These are phyloP conservation scores for Mycena vitilis DNA, from an alignment of 768 basidiomycete genomes.

Conservation along the genomic window DNA sequence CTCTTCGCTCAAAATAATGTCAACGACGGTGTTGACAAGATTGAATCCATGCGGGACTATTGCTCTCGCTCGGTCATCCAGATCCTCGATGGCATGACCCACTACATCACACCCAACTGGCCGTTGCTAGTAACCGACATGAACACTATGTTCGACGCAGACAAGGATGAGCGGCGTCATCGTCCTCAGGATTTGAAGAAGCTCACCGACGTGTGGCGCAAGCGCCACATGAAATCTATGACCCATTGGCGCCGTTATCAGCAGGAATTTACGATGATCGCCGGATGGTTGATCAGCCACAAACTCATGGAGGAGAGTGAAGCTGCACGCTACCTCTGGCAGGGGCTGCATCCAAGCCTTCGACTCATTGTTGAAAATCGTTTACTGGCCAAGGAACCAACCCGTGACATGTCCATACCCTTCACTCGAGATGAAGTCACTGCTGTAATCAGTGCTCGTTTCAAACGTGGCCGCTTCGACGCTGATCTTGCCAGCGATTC, in stretches of 20 bases:
- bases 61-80: slow-evolving; percentile 7
- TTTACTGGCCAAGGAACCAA: not conserved
- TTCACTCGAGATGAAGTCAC: not conserved
- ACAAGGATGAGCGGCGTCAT: slow-evolving; percentile 9
- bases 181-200: not conserved
- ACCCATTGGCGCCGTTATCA: slow-evolving; percentile 1
- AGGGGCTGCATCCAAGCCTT: not conserved
- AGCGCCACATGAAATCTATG: slow-evolving; percentile 6
- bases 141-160: slow-evolving; percentile 12
- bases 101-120: slow-evolving; percentile 3
- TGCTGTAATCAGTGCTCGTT: not conserved
- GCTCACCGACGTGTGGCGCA: slow-evolving; percentile 18
- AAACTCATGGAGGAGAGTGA: not conserved
- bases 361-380: not conserved
- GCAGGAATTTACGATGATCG: not conserved
- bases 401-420: slow-evolving; percentile 5
- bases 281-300: not conserved
- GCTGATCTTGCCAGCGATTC: not conserved
- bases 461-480: slow-evolving; percentile 9
- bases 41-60: slow-evolving; percentile 14
- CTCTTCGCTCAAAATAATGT: slow-evolving; percentile 13
- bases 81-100: slow-evolving; percentile 11
- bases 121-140: not conserved
- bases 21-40: not conserved
- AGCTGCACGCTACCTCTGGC: not conserved